phyloP scores from a whole-genome alignment of 1,284 basidiomycete species.

The Cryptococcus hybrid region DNA sequence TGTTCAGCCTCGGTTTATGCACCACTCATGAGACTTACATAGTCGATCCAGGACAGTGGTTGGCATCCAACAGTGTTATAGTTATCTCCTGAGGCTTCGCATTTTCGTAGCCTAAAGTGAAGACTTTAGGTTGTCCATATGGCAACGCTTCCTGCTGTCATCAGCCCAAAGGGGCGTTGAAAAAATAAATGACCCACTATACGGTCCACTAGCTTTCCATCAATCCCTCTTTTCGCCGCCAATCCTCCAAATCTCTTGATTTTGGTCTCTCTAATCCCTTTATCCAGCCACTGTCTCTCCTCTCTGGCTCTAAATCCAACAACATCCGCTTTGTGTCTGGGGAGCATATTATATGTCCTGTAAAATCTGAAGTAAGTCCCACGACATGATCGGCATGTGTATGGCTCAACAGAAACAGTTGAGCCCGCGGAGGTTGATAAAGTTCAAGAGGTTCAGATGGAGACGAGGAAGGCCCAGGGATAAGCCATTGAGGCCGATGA shows the following conservation, averaged over 20 bases:
- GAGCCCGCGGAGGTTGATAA: slow-evolving; percentile 52
- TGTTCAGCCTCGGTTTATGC: not conserved
- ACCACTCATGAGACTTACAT: slow-evolving; percentile 60
- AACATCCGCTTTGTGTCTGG: slow-evolving; percentile 79
- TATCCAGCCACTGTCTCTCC: slow-evolving; percentile 59
- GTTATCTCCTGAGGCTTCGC: slow-evolving; percentile 56
- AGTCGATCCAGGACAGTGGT: slow-evolving; percentile 89
- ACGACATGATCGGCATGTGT: slow-evolving; percentile 73
- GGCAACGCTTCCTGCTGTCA: slow-evolving; percentile 26
- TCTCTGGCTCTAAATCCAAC: slow-evolving; percentile 66
- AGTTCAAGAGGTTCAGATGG: slow-evolving; percentile 28
- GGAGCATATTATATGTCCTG: slow-evolving; percentile 65
- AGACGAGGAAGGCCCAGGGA: slow-evolving; percentile 49
- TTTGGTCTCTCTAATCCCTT: slow-evolving; percentile 58
- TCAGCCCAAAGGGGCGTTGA: not conserved
- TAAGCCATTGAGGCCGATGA: no score
- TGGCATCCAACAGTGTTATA: slow-evolving; percentile 83
- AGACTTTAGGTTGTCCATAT: slow-evolving; percentile 56
- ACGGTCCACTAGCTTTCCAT: slow-evolving; percentile 36
- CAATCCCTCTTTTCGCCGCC: slow-evolving; percentile 52
- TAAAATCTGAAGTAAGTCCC: slow-evolving; percentile 35
- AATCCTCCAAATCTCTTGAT: slow-evolving; percentile 66
- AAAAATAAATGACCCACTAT: slow-evolving; percentile 22
- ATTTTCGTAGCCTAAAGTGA: slow-evolving; percentile 58
- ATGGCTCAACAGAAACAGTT: slow-evolving; percentile 73